phyloP scores from a whole-genome alignment of 202 grass and related monocot species.

The Setaria italica region DNA sequence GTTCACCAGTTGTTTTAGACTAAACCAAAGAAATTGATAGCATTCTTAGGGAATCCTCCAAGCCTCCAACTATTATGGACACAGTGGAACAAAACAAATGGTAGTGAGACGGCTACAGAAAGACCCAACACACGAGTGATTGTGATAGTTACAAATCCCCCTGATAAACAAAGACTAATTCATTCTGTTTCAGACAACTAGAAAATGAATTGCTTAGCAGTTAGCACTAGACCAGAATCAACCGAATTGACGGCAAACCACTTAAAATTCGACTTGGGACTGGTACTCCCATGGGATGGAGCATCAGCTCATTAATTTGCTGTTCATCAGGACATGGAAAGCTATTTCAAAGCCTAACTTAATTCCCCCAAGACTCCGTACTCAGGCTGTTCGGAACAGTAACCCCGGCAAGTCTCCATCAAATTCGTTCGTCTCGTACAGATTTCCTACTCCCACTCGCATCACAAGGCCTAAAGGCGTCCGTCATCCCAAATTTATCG shows the following conservation, averaged over 20 bases:
- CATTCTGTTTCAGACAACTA: not conserved
- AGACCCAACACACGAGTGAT: slow-evolving; percentile 19
- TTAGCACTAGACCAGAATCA: not conserved
- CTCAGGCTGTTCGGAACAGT: not conserved
- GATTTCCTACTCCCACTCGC: not conserved
- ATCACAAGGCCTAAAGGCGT: not conserved
- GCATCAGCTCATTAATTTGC: not conserved
- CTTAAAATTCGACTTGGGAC: not conserved
- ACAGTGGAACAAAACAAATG: slow-evolving; percentile 5
- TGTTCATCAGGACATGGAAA: not conserved
- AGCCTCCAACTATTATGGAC: not conserved
- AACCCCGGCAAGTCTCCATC: not conserved
- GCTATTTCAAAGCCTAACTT: not conserved
- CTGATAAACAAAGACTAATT: slow-evolving; percentile 20
- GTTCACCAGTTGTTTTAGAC: not conserved
- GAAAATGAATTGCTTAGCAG: not conserved
- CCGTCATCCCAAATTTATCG: not conserved
- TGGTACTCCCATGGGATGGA: not conserved
- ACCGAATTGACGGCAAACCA: not conserved
- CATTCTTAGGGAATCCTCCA: not conserved
- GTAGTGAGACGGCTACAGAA: not conserved
- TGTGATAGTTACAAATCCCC: slow-evolving; percentile 10
- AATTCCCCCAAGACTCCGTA: not conserved
- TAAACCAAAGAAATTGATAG: slow-evolving; percentile 26
- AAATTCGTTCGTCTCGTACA: not conserved